Evolutionary conservation across 225 moss, liverwort and hornwort genomes (phyloP).

Genomic region (Sphagnum contortum): DNA sequence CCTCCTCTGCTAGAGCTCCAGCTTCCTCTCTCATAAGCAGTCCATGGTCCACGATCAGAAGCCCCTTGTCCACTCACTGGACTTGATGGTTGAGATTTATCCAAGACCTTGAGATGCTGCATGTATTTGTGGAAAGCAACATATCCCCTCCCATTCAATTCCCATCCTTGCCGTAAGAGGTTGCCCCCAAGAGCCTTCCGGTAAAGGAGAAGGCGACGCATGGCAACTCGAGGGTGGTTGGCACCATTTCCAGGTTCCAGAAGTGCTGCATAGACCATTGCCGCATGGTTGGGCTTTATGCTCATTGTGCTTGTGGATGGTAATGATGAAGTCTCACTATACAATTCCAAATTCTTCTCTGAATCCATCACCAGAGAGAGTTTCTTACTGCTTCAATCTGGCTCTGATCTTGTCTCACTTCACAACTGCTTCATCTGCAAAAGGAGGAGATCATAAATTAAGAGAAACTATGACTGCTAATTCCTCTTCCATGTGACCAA

Average conservation of each 20-base stretch:
- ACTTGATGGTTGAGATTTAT: constrained; percentile 67
- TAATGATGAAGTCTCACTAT: too few relatives aligned
- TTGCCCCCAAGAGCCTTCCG: constrained; percentile 64
- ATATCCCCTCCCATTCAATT: constrained; percentile 81
- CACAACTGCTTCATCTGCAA: too few relatives aligned
- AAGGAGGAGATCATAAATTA: too few relatives aligned
- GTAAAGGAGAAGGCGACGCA: constrained; percentile 72
- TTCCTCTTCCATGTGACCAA: too few relatives aligned
- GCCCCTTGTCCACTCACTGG: constrained; percentile 75
- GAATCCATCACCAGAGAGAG: too few relatives aligned
- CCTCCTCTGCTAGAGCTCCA: constrained; percentile 52
- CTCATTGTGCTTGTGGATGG: neutral
- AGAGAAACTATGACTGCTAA: too few relatives aligned
- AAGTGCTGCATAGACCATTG: constrained; percentile 56
- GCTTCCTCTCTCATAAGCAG: constrained; percentile 75
- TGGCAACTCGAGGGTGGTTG: constrained; percentile 36
- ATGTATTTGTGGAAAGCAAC: constrained; percentile 82
- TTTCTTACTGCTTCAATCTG: too few relatives aligned
- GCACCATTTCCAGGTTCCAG: constrained; percentile 75
- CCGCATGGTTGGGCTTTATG: constrained; percentile 38
- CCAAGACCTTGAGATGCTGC: constrained; percentile 67
- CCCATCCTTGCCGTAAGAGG: constrained; percentile 80
- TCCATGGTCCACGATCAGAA: constrained; percentile 70
- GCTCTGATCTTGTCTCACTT: too few relatives aligned
- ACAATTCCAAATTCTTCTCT: too few relatives aligned